phyloP scores from a whole-genome alignment of 371 early-diverging fungal genomes.

The Mortierella sp. region DNA sequence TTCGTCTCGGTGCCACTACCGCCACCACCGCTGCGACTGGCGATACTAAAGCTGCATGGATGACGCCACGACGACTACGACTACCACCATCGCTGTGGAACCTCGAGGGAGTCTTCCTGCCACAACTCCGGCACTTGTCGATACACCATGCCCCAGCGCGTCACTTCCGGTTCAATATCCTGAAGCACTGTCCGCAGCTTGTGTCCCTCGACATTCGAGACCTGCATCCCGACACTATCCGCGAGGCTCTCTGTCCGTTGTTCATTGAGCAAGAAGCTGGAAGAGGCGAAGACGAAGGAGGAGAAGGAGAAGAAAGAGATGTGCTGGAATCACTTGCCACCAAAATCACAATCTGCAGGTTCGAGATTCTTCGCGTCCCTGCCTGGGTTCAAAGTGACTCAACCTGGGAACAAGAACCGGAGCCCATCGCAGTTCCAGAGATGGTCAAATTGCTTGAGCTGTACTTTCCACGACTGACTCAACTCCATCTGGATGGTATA shows the following conservation, averaged over 20 bases:
- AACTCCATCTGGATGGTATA: conserved; percentile 21
- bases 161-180: conserved; percentile 29
- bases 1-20: background rate
- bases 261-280: background rate
- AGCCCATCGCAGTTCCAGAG: background rate
- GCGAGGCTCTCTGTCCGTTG: background rate
- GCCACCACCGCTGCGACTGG: no score
- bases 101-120: background rate
- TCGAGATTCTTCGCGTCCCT: background rate
- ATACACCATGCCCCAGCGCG: conserved; percentile 22
- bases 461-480: conserved; percentile 3
- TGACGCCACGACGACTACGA: no score
- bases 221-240: background rate
- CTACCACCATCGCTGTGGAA: conserved; percentile 7
- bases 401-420: background rate
- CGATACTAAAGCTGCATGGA: no score
- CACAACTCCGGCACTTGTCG: background rate
- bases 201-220: conserved; percentile 23
- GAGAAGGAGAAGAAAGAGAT: no score
- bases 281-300: background rate
- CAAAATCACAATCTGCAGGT: background rate
- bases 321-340: background rate
- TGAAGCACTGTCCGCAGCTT: conserved; percentile 11
- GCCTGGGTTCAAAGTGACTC: no score
- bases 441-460: conserved; percentile 10